Evolutionary conservation across 1,139 yeast genomes (phyloP).

Genomic region (Suhomyces bolitotheri): DNA sequence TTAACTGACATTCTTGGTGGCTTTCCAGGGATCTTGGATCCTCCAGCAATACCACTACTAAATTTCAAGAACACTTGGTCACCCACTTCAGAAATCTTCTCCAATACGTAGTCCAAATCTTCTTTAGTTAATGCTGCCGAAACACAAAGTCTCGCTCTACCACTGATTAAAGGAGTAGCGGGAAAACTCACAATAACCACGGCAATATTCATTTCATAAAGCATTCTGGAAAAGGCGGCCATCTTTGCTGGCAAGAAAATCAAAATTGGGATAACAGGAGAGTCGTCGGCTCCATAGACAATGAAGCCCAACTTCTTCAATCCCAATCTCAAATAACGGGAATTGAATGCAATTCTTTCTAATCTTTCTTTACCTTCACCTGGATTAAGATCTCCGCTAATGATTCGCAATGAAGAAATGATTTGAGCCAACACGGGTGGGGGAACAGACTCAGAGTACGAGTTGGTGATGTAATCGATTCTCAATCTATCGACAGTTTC

Average conservation of each 20-base stretch:
- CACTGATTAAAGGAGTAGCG: conserved; percentile 88
- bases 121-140: conserved; percentile 90
- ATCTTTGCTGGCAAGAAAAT: conserved; percentile 88
- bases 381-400: conserved; percentile 79
- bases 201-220: conserved; percentile 79
- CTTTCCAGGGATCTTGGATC: conserved; percentile 53
- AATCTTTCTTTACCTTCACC: conserved; percentile 93
- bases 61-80: conserved; percentile 73
- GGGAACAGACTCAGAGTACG: conserved; percentile 81
- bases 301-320: conserved; percentile 89
- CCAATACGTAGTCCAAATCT: conserved; percentile 81
- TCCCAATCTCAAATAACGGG: conserved; percentile 89
- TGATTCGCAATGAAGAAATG: conserved; percentile 73
- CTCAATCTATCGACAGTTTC: conserved; percentile 71
- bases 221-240: conserved; percentile 86
- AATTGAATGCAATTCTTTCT: conserved; percentile 91
- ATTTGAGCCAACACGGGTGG: conserved; percentile 93
- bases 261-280: conserved; percentile 91
- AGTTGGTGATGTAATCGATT: conserved; percentile 69
- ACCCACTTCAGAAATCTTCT: conserved; percentile 76
- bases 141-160: conserved; percentile 91
- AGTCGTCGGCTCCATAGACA: conserved; percentile 92
- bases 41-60: conserved; percentile 76
- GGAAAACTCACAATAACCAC: conserved; percentile 98
- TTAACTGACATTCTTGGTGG: conserved; percentile 77